Percentiles rank a stretch among this genome's conserved stretches.
phyloP scores from a whole-genome alignment of 73 alveolate species.

The Blepharisma stoltei region DNA sequence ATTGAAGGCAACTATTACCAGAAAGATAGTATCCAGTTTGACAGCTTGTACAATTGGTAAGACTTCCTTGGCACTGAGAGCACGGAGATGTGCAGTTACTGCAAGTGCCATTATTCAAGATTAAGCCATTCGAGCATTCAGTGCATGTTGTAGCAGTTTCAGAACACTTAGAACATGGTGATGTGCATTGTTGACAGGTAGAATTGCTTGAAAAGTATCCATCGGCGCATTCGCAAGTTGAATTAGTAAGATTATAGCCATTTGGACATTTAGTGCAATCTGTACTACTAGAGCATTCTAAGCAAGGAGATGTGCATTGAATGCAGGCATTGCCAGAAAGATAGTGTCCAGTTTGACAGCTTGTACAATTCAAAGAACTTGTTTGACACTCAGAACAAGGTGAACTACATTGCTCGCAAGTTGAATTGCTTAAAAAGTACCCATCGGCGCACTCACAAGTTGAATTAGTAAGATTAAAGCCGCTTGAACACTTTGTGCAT shows the following conservation, averaged over 20 bases:
- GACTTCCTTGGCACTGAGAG: background rate
- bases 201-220: too few relatives aligned
- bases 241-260: too few relatives aligned
- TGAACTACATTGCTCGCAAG: background rate
- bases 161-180: too few relatives aligned
- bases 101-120: background rate
- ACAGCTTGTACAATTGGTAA: background rate
- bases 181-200: too few relatives aligned
- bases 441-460: too few relatives aligned
- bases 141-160: too few relatives aligned
- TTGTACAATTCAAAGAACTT: background rate
- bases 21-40: background rate
- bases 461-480: too few relatives aligned
- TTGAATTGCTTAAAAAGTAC: too few relatives aligned
- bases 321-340: background rate
- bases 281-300: background rate
- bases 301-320: slow-evolving; percentile 8
- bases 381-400: background rate
- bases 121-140: too few relatives aligned
- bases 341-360: background rate
- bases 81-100: background rate
- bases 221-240: too few relatives aligned
- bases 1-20: background rate
- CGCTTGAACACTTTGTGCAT: too few relatives aligned
- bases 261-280: too few relatives aligned